Base-by-base conservation (phyloP, 164 flowering plant species). In the Magnolia officinalis region DNA sequence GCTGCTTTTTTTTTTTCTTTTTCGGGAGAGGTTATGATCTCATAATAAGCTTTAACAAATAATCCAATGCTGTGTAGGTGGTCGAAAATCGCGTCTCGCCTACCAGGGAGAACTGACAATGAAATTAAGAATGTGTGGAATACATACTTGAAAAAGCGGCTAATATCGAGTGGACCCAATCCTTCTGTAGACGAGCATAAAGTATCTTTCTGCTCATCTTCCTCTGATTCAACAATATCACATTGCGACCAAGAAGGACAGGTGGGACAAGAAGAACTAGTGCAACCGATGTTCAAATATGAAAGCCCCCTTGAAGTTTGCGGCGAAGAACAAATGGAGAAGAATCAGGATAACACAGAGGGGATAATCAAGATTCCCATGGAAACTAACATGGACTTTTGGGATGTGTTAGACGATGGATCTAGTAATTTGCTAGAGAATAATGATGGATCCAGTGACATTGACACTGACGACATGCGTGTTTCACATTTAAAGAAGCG, bases 91-190 rank as follows among this genome's bases (percentile, higher is more conserved):
- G 98, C 98, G 9, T 83, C 96, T 5, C 78, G 83, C 2, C 84
- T 94, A 67, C 96, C 95, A 0, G 98, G 96, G 75, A 87, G 98
- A 80, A 94, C 98, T 0, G 96, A 93, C 65, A 92, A 90, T 66
- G 98, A 93, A 83, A 92, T 93, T 1, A 93, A 93, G 77, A 94
- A 94, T 77, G 85, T 88, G 1, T 94, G 98, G 95, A 92, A 94
- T 72, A 91, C 97, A 24, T 91, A 90, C 67, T 80, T 94, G 83
- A 94, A 94, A 86, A 94, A 90, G 79, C 78, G 81, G 18, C 72
- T 84, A 69, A 23, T 45, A 13, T 5, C 19, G 3, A 81, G 74
- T 72, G 74, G 49, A 49, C 58, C 29, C 50, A 29, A 50, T 8
- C 11, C 71, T 29, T 29, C 49, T 50, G 29, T 18, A 24, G 71